A percentile compares a stretch with the other conserved stretches of the same genome.
Evolutionary conservation across 2,329 filamentous ascomycete genomes (phyloP).

Genomic region (Mollisia scopiformis): DNA sequence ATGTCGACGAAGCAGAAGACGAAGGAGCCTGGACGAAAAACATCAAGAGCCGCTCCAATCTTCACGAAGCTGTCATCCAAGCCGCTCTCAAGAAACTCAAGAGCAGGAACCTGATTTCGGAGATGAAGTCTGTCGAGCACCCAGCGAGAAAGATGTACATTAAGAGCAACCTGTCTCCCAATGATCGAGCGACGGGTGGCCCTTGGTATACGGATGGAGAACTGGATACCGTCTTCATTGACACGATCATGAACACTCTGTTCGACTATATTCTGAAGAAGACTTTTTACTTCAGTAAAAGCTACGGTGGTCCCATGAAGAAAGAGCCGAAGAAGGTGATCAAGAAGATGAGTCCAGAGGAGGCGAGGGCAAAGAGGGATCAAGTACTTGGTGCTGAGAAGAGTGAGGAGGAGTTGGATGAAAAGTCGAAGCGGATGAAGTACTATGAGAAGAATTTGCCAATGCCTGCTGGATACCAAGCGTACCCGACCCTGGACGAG

Average conservation of each 20-base stretch:
- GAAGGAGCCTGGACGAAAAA: conserved; percentile 91
- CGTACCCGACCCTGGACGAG: conserved; percentile 79
- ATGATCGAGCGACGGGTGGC: conserved; percentile 88
- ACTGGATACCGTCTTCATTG: conserved; percentile 86
- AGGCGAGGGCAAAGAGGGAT: conserved; percentile 37
- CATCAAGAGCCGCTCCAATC: conserved; percentile 77
- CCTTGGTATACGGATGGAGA: conserved; percentile 94
- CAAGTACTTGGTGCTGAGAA: conserved; percentile 24
- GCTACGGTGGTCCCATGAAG: conserved; percentile 23
- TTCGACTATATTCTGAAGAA: conserved; percentile 72
- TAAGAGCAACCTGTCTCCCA: conserved; percentile 80
- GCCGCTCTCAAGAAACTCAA: conserved; percentile 84
- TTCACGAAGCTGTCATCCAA: conserved; percentile 83
- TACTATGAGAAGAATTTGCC: conserved; percentile 43
- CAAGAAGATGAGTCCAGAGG: conserved; percentile 49
- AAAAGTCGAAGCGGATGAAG: conserved; percentile 11
- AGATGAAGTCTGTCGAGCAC: conserved; percentile 89
- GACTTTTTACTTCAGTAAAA: conserved; percentile 62
- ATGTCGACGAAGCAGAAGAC: conserved; percentile 83
- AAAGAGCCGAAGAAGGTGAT: conserved; percentile 59
- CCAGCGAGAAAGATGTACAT: conserved; percentile 96
- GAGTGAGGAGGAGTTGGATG: conserved; percentile 24
- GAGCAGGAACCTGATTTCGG: conserved; percentile 78
- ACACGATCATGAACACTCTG: conserved; percentile 72
- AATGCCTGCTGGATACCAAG: conserved; percentile 66